These are phyloP conservation scores for Athelia psychrophila DNA, from an alignment of 1,284 basidiomycete species.

Conservation along the genomic window DNA sequence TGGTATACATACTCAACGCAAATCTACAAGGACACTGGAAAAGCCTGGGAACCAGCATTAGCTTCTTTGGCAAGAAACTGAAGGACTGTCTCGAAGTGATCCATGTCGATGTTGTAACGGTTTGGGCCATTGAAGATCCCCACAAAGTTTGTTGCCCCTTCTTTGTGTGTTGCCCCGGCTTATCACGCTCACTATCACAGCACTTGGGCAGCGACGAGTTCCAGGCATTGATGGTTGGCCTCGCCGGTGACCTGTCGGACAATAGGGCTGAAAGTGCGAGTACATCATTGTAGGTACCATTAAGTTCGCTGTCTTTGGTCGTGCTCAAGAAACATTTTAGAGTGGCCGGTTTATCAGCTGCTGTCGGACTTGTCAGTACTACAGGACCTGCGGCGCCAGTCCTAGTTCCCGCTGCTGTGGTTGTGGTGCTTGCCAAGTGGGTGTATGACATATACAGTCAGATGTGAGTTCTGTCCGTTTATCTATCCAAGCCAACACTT, in stretches of 20 bases:
- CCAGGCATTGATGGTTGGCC: slow-evolving; percentile 9
- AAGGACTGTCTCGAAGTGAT: slow-evolving; percentile 14
- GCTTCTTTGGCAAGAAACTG: slow-evolving; percentile 15
- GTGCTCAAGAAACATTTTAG: too few relatives aligned
- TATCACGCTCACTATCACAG: slow-evolving; percentile 18
- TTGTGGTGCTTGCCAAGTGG: too few relatives aligned
- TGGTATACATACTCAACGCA: background rate
- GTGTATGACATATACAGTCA: too few relatives aligned
- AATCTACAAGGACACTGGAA: slow-evolving; percentile 19
- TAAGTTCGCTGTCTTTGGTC: too few relatives aligned
- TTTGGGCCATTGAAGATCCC: slow-evolving; percentile 25
- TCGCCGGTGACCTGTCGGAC: slow-evolving; percentile 7
- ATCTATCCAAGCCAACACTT: too few relatives aligned
- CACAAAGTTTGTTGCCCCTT: slow-evolving; percentile 8
- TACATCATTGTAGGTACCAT: too few relatives aligned
- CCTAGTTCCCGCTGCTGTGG: too few relatives aligned
- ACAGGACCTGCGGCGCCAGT: too few relatives aligned
- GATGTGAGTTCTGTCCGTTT: too few relatives aligned
- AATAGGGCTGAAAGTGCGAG: slow-evolving; percentile 1
- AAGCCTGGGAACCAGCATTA: slow-evolving; percentile 14
- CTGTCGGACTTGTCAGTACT: too few relatives aligned
- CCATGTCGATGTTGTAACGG: slow-evolving; percentile 18
- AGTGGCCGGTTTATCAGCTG: too few relatives aligned
- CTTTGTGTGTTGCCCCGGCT: background rate
- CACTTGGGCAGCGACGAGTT: slow-evolving; percentile 19